Conservation (phyloP, 495 filamentous ascomycete genomes). For the Ramalina intermedia region DNA sequence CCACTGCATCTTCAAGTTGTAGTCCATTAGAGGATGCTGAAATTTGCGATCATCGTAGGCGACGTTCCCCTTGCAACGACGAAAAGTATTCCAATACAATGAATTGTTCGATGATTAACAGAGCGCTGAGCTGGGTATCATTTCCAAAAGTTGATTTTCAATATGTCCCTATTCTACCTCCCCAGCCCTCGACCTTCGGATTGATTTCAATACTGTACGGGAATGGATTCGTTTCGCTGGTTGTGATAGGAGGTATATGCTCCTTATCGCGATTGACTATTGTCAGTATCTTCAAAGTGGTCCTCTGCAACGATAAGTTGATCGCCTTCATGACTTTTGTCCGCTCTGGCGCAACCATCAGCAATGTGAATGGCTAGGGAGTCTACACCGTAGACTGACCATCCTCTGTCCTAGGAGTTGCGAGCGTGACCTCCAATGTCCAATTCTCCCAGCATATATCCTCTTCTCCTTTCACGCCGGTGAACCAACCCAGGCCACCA, state of each 20-base stretch:
- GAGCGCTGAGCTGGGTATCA: no score
- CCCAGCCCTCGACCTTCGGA: slow-evolving; percentile 65
- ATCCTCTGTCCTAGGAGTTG: slow-evolving; percentile 73
- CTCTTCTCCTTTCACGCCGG: slow-evolving; percentile 56
- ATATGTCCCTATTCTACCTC: slow-evolving; percentile 64
- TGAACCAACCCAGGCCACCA: slow-evolving; percentile 44
- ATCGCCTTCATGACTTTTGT: slow-evolving; percentile 78
- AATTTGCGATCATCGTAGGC: no score
- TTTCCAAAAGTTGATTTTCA: slow-evolving; percentile 18
- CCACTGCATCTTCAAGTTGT: no score
- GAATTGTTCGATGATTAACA: no score
- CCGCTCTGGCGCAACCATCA: slow-evolving; percentile 40
- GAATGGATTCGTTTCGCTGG: slow-evolving; percentile 83
- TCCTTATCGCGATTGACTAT: slow-evolving; percentile 80
- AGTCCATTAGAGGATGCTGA: no score
- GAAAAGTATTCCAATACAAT: no score
- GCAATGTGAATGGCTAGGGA: not conserved
- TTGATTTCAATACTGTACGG: slow-evolving; percentile 85
- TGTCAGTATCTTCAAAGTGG: slow-evolving; percentile 74
- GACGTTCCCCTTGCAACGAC: no score
- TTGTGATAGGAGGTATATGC: slow-evolving; percentile 95
- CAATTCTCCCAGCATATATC: slow-evolving; percentile 96
- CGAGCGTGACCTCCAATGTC: slow-evolving; percentile 81
- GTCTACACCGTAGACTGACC: slow-evolving; percentile 37
- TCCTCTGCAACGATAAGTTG: slow-evolving; percentile 70